A percentile compares a stretch with the other conserved stretches of the same genome.
phyloP scores from a whole-genome alignment of 805 yeast genomes.

The Brettanomyces bruxellensis region DNA sequence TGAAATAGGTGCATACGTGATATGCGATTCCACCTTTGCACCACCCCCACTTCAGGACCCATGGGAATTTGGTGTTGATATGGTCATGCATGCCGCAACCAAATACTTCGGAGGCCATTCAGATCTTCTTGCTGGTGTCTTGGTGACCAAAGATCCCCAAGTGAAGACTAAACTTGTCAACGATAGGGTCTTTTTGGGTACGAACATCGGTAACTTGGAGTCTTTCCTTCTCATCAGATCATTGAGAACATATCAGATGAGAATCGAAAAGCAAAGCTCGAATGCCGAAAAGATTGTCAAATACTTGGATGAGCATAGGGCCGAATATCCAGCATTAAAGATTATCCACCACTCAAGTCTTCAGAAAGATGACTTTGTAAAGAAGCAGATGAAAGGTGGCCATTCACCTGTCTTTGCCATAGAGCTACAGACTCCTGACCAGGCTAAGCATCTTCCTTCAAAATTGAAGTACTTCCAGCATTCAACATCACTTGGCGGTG shows the following conservation, averaged over 20 bases:
- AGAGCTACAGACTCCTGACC: constrained; percentile 36
- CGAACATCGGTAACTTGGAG: constrained; percentile 73
- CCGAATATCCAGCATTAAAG: constrained; percentile 38
- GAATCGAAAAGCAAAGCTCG: constrained; percentile 58
- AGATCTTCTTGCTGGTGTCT: constrained; percentile 75
- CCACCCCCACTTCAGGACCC: constrained; percentile 87
- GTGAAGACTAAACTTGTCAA: constrained; percentile 36
- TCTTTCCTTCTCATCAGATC: constrained; percentile 68
- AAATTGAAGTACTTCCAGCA: constrained; percentile 67
- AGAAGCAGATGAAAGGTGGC: constrained; percentile 57
- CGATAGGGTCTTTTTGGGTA: constrained; percentile 69
- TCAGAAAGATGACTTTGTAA: constrained; percentile 62
- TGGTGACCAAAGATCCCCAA: constrained; percentile 51
- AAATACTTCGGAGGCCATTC: constrained; percentile 96
- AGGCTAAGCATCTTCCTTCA: constrained; percentile 58
- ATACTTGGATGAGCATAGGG: constrained; percentile 42
- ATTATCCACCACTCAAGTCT: constrained; percentile 64
- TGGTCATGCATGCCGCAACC: constrained; percentile 89
- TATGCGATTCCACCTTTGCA: constrained; percentile 85
- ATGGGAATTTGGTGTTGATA: constrained; percentile 74
- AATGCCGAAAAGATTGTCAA: constrained; percentile 56
- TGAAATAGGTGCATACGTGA: constrained; percentile 59
- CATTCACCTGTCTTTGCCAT: constrained; percentile 71
- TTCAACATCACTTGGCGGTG: constrained; percentile 91
- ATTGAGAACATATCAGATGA: constrained; percentile 67